Evolutionary conservation across 2,329 filamentous ascomycete species (phyloP).

Genomic region (Salinomyces thailandicus): DNA sequence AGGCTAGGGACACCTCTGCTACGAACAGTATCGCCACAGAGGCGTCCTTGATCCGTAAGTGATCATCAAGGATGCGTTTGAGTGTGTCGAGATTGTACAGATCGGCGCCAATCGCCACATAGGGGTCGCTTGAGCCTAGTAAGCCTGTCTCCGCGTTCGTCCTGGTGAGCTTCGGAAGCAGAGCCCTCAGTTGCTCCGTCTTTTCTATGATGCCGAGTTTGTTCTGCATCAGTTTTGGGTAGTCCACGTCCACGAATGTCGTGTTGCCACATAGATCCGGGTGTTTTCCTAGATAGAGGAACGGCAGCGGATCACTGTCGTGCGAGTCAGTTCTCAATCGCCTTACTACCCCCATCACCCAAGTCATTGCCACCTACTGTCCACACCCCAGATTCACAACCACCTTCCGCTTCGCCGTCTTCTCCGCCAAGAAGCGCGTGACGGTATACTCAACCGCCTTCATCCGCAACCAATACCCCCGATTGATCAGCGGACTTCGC

Average conservation of each 20-base stretch:
- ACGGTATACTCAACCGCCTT: slow-evolving; percentile 69
- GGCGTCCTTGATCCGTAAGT: slow-evolving; percentile 49
- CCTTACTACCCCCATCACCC: neutral
- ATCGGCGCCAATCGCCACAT: slow-evolving; percentile 73
- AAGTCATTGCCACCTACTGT: slow-evolving; percentile 50
- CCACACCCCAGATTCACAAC: slow-evolving; percentile 82
- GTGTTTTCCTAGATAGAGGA: slow-evolving; percentile 66
- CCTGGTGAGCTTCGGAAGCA: slow-evolving; percentile 30
- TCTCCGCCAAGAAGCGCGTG: slow-evolving; percentile 56
- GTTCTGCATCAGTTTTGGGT: slow-evolving; percentile 64
- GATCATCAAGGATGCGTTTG: slow-evolving; percentile 46
- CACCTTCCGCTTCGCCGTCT: slow-evolving; percentile 51
- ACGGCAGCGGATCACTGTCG: slow-evolving; percentile 71
- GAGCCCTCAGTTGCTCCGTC: slow-evolving; percentile 48
- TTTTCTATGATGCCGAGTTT: slow-evolving; percentile 59
- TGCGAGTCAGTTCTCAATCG: neutral
- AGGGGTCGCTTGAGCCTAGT: slow-evolving; percentile 56
- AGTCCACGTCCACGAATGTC: slow-evolving; percentile 77
- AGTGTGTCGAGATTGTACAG: slow-evolving; percentile 57
- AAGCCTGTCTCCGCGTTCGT: slow-evolving; percentile 35
- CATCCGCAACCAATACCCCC: slow-evolving; percentile 80
- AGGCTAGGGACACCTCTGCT: slow-evolving; percentile 83
- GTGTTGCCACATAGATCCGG: slow-evolving; percentile 46
- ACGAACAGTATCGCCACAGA: slow-evolving; percentile 58
- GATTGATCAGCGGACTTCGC: slow-evolving; percentile 78